Percentiles rank a stretch among this genome's conserved stretches.
phyloP scores from a whole-genome alignment of 2,329 filamentous ascomycete genomes.

The Pseudocercospora ulei region DNA sequence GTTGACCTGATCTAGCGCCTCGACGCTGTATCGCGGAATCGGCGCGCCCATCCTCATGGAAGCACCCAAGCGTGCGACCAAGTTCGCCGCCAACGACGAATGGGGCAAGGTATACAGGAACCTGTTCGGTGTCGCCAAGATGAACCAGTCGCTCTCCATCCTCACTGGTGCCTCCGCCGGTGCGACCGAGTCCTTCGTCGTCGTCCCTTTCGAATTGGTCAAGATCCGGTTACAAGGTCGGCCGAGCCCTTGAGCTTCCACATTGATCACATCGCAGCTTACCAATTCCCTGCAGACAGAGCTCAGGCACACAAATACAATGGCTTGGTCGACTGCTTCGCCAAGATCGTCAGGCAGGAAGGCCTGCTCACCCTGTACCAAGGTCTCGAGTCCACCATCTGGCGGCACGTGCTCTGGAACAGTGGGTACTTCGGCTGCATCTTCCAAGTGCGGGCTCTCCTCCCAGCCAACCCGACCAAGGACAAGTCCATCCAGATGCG shows the following conservation, averaged over 20 bases:
- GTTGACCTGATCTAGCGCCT: conserved; percentile 44
- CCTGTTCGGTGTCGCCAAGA: conserved; percentile 71
- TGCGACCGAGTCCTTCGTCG: conserved; percentile 90
- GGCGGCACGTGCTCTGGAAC: conserved; percentile 93
- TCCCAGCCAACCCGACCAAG: conserved; percentile 60
- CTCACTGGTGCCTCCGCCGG: conserved; percentile 90
- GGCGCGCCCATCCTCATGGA: conserved; percentile 95
- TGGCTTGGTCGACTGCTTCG: conserved; percentile 68
- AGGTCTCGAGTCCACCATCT: conserved; percentile 90
- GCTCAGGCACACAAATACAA: conserved; percentile 81
- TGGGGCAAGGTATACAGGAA: conserved; percentile 94
- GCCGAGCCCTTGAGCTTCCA: background rate
- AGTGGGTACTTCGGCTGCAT: conserved; percentile 96
- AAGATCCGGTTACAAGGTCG: conserved; percentile 80
- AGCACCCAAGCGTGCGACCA: conserved; percentile 86
- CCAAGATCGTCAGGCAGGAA: conserved; percentile 74
- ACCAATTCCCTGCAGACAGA: conserved; percentile 51
- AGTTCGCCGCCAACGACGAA: conserved; percentile 97
- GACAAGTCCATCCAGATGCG: conserved; percentile 71
- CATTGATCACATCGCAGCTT: conserved; percentile 1
- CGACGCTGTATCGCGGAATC: conserved; percentile 90
- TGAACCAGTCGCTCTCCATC: conserved; percentile 84
- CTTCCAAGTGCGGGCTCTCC: conserved; percentile 80
- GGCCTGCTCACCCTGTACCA: conserved; percentile 87
- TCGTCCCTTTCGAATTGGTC: conserved; percentile 95